A percentile compares a stretch with the other conserved stretches of the same genome.
These are phyloP conservation scores for Uronychia setigera DNA, from an alignment of 73 alveolate species.

Conservation along the genomic window DNA sequence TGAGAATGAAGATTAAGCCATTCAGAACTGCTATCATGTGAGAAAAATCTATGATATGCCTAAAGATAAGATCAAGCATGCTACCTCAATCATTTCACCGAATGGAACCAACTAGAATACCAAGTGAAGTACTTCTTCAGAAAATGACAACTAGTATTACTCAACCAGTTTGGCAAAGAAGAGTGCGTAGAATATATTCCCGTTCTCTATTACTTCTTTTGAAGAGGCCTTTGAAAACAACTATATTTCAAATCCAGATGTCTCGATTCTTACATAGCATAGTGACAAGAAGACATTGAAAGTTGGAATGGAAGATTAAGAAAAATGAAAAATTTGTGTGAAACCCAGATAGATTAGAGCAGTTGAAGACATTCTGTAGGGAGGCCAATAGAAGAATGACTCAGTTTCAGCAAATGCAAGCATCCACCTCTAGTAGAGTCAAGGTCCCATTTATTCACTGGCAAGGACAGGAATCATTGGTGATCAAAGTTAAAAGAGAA, in stretches of 20 bases:
- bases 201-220: background rate
- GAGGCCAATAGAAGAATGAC: no score
- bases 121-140: background rate
- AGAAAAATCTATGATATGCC: no score
- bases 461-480: no score
- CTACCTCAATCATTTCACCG: no score
- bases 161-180: background rate
- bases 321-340: background rate
- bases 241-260: background rate
- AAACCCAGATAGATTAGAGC: background rate
- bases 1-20: no score
- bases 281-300: background rate
- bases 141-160: background rate
- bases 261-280: background rate
- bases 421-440: no score
- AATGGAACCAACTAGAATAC: no score
- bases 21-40: no score
- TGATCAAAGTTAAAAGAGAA: no score
- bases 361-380: background rate
- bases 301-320: background rate
- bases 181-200: background rate
- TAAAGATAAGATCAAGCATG: no score
- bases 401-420: no score
- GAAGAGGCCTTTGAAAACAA: background rate
- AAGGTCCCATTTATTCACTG: no score